Percentiles rank a stretch among this genome's conserved stretches.
Evolutionary conservation across 129 eudicot genomes (phyloP).

Genomic region (Artemisia argyi): DNA sequence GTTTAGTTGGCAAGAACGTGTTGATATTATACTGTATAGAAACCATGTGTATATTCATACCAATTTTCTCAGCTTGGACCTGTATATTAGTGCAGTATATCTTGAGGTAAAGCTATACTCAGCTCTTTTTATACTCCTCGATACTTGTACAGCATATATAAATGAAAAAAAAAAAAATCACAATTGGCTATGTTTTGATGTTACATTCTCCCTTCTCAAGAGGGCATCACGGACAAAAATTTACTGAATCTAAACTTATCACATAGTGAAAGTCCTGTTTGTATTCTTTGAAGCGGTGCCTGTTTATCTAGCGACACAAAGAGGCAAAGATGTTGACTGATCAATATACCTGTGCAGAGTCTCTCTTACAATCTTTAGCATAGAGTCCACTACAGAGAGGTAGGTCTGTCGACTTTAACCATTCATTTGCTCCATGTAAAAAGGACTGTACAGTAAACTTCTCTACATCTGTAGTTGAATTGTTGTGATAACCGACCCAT

Average conservation of each 20-base stretch:
- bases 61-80: constrained; percentile 17
- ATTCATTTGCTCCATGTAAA: constrained; percentile 64
- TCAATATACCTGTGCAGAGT: constrained; percentile 27
- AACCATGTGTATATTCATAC: constrained; percentile 13
- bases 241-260: neutral
- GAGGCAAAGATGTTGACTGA: neutral
- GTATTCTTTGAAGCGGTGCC: neutral
- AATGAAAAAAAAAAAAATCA: constrained; percentile 27
- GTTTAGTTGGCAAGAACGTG: constrained; percentile 22
- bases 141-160: constrained; percentile 7
- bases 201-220: constrained; percentile 12
- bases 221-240: neutral
- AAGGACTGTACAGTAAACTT: constrained; percentile 59
- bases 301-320: constrained; percentile 4
- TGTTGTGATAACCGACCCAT: constrained; percentile 65
- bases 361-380: constrained; percentile 30
- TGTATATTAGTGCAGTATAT: constrained; percentile 8
- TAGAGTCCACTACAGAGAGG: constrained; percentile 51
- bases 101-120: constrained; percentile 22
- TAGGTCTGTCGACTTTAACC: constrained; percentile 62
- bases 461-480: constrained; percentile 46
- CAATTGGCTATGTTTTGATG: neutral
- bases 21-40: neutral
- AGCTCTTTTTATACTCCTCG: neutral
- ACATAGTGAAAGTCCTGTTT: too few species aligned